Evolutionary conservation across 2,329 filamentous ascomycete genomes (phyloP).

Genomic region (Sporothrix variecibatus): DNA sequence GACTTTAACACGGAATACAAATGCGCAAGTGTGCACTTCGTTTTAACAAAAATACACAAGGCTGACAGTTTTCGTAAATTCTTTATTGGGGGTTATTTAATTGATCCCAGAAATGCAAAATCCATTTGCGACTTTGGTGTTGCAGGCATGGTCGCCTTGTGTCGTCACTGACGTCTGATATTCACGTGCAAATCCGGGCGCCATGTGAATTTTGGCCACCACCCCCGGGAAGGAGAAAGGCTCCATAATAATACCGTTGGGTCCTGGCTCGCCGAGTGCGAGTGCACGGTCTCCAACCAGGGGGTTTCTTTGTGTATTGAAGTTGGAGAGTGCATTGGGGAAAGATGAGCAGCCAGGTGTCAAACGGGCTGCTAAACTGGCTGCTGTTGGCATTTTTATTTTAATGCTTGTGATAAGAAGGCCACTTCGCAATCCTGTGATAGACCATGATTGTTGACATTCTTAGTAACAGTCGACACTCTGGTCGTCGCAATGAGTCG

Average conservation of each 20-base stretch:
- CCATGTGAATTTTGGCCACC: conserved; percentile 19
- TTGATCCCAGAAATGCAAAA: neutral
- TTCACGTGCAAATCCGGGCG: conserved; percentile 26
- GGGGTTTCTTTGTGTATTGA: neutral
- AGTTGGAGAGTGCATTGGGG: conserved; percentile 7
- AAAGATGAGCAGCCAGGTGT: neutral
- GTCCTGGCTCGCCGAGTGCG: neutral
- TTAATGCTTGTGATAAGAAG: neutral
- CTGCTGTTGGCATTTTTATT: neutral
- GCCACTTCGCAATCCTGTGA: neutral
- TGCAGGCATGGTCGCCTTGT: neutral
- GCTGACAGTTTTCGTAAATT: neutral
- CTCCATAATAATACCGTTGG: conserved; percentile 13
- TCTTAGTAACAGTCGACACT: neutral
- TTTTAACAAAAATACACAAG: neutral
- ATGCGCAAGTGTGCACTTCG: neutral
- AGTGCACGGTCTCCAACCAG: conserved; percentile 6
- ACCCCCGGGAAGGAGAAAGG: too few species aligned
- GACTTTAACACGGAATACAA: neutral
- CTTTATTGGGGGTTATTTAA: neutral
- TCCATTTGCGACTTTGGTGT: neutral
- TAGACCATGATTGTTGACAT: neutral
- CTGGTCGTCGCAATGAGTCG: neutral
- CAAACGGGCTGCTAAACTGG: too few species aligned
- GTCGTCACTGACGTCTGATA: neutral